These are phyloP conservation scores for Aspergillus cavernicola DNA, from an alignment of 495 filamentous ascomycete genomes.

Conservation along the genomic window DNA sequence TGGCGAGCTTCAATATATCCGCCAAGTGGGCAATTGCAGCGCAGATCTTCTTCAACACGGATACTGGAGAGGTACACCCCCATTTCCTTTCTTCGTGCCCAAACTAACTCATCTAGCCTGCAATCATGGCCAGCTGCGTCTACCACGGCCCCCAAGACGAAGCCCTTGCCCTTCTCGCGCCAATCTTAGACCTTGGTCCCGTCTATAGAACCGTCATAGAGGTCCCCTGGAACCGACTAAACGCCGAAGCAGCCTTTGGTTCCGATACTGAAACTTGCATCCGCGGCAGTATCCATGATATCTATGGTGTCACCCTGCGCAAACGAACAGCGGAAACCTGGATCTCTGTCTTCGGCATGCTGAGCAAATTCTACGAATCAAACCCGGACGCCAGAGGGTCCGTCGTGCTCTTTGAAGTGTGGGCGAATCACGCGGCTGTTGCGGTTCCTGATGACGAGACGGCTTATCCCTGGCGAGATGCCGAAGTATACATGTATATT, in stretches of 20 bases:
- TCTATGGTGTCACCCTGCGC: background rate
- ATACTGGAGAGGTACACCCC: background rate
- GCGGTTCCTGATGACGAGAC: background rate
- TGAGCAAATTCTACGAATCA: background rate
- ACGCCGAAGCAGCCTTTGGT: background rate
- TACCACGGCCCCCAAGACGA: background rate
- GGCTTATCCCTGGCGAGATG: background rate
- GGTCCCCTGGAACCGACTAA: conserved; percentile 1
- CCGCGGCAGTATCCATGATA: background rate
- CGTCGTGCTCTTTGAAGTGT: background rate
- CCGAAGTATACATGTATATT: background rate
- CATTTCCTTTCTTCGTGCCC: background rate
- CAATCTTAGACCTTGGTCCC: background rate
- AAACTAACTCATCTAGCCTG: background rate
- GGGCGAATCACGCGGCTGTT: background rate
- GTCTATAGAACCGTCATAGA: background rate
- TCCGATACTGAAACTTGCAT: background rate
- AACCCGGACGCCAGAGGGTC: background rate
- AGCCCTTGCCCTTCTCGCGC: background rate
- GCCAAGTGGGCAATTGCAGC: background rate
- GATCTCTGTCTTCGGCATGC: background rate
- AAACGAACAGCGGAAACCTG: background rate
- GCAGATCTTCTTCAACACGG: background rate
- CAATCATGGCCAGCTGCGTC: background rate
- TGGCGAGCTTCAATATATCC: background rate